phyloP scores from a whole-genome alignment of 202 grass and related monocot genomes.

The Elaeis oleifera region DNA sequence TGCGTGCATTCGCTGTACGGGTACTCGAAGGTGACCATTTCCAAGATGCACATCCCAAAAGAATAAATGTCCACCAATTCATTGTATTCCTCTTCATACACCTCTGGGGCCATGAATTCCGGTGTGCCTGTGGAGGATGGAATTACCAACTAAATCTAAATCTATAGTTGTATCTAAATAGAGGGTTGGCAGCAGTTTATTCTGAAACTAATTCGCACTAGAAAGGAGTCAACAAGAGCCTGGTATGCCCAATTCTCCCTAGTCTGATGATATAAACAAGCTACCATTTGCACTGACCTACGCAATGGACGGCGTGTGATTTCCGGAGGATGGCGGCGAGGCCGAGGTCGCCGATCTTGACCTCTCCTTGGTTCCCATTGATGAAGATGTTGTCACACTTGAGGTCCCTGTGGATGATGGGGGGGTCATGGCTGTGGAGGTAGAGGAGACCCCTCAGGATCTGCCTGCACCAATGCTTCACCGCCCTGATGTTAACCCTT shows the following conservation, averaged over 20 bases:
- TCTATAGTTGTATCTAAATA: too few species aligned
- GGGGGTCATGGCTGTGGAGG: conserved; percentile 80
- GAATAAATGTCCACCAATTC: conserved; percentile 96
- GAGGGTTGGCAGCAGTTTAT: too few species aligned
- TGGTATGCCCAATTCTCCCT: not conserved
- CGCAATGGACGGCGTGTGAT: conserved; percentile 81
- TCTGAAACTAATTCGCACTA: not conserved
- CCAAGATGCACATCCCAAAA: conserved; percentile 92
- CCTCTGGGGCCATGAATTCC: conserved; percentile 99
- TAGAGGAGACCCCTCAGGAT: conserved; percentile 78
- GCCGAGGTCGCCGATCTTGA: conserved; percentile 95
- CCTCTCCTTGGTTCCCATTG: conserved; percentile 87
- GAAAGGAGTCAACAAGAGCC: not conserved
- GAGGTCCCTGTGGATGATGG: conserved; percentile 95
- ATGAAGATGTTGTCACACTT: conserved; percentile 99
- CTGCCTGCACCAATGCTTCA: conserved; percentile 96
- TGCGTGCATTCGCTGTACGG: conserved; percentile 85
- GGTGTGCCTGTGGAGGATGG: conserved; percentile 49
- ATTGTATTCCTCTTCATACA: conserved; percentile 94
- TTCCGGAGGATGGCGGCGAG: conserved; percentile 92
- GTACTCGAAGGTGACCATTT: conserved; percentile 97
- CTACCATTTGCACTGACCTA: conserved; percentile 31
- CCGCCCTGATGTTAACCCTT: conserved; percentile 66
- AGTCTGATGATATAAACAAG: not conserved
- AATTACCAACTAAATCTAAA: not conserved